Evolutionary conservation across 176 grass and related monocot species (phyloP), one percentile per base, ranked within the genome.

Genomic region (Carex kokanica): DNA sequence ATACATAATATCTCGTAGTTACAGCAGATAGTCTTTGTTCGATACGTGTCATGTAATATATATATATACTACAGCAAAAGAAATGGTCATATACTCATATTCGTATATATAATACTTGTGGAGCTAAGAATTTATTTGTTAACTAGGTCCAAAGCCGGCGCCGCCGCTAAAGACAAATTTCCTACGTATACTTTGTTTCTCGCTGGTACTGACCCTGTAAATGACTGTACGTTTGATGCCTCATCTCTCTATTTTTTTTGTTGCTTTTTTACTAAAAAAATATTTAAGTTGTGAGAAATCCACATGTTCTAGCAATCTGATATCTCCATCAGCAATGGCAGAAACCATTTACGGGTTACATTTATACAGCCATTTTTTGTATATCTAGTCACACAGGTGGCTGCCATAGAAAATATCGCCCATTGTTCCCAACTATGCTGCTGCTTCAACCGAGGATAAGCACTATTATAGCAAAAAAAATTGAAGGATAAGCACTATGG

Each of bases 401-500:
- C 36, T 81, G 56, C 27, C 54, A 81, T 24, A 81, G n/a, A 64
- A 81, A 16, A 64, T 38, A 64, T 34, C 12, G 59, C 6, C 11
- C 16, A 64, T 20, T 21, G 72, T 75, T 74, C 40, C 43, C 70
- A 74, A 49, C 70, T 43, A 9, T 8, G 58, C 57, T 63, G 40
- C 34, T 82, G n/a, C 17, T 64, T 82, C 20, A 64, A 64, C 80
- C 57, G 43, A 60, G 56, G 57, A 18, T 29, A 81, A 38, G 31
- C 45, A 49, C 45, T 49, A 49, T 25, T 23, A 11, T 23, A 21
- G 59, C 18, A 61, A 61, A 61, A 61, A 61, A 61, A 21, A 18
- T 59, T 43, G 12, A 72, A 75, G 21, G 71, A 75, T 82, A 65
- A 82, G 80, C 62, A 82, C 80, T 82, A 82, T 41, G 56, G 18